Evolutionary conservation across 805 yeast genomes (phyloP).

Genomic region (Wickerhamomyces subpelliculosus): DNA sequence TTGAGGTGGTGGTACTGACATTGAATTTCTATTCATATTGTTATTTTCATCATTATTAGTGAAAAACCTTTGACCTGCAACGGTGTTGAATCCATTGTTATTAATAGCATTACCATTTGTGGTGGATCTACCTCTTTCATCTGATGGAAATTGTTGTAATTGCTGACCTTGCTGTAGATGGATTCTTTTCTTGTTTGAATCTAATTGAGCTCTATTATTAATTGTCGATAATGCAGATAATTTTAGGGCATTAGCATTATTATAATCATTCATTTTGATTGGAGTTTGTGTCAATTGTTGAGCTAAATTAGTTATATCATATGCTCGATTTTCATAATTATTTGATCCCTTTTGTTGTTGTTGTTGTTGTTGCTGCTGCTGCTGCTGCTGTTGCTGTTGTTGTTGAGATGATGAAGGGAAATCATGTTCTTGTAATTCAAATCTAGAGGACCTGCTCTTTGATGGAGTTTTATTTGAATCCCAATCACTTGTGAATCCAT

Average conservation of each 20-base stretch:
- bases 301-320: constrained; percentile 22
- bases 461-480: constrained; percentile 7
- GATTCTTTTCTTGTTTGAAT: constrained; percentile 25
- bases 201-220: constrained; percentile 42
- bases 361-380: constrained; percentile 4
- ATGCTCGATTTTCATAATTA: constrained; percentile 9
- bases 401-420: constrained; percentile 1
- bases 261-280: constrained; percentile 12
- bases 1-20: constrained; percentile 20
- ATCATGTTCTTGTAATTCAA: constrained; percentile 6
- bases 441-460: constrained; percentile 17
- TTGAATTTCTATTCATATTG: constrained; percentile 7
- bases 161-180: constrained; percentile 1
- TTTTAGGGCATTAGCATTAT: constrained; percentile 39
- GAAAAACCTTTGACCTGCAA: constrained; percentile 1
- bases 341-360: constrained; percentile 6
- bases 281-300: constrained; percentile 20
- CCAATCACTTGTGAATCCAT: constrained; percentile 1
- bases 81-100: constrained; percentile 3
- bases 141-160: constrained; percentile 2
- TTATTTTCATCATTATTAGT: constrained; percentile 2
- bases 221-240: constrained; percentile 64
- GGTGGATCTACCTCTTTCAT: constrained; percentile 13
- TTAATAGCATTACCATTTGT: background rate
- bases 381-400: constrained; percentile 6